These are phyloP conservation scores for Penicillium canariense DNA, from an alignment of 495 filamentous ascomycete species.

Conservation along the genomic window DNA sequence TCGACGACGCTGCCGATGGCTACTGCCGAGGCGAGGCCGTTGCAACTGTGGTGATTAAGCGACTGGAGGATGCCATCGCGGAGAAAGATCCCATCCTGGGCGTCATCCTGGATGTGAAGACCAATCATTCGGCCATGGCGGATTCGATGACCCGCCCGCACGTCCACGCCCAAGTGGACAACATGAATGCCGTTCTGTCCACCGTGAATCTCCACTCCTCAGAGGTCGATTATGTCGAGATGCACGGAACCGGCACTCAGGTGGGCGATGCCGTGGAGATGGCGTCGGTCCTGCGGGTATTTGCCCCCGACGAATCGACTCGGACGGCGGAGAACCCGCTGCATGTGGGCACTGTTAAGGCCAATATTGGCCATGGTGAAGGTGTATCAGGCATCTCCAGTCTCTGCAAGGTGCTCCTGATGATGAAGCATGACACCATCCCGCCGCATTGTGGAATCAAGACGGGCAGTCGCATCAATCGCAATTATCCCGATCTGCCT, in stretches of 20 bases:
- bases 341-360: slow-evolving; percentile 47
- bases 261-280: slow-evolving; percentile 35
- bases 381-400: slow-evolving; percentile 45
- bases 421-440: slow-evolving; percentile 46
- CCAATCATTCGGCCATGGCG: slow-evolving; percentile 42
- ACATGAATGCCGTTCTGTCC: too few species aligned
- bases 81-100: slow-evolving; percentile 44
- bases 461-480: slow-evolving; percentile 39
- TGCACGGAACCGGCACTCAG: slow-evolving; percentile 47
- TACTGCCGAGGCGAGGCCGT: slow-evolving; percentile 67
- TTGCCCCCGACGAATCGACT: slow-evolving; percentile 10
- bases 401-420: slow-evolving; percentile 46
- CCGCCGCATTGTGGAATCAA: slow-evolving; percentile 45
- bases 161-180: too few species aligned
- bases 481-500: slow-evolving; percentile 23
- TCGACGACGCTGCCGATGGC: slow-evolving; percentile 69
- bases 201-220: slow-evolving; percentile 43
- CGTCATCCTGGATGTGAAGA: slow-evolving; percentile 32
- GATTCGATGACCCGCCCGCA: slow-evolving; percentile 43
- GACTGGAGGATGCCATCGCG: slow-evolving; percentile 41
- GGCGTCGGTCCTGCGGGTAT: slow-evolving; percentile 24
- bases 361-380: slow-evolving; percentile 52
- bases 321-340: background rate
- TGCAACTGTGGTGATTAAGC: slow-evolving; percentile 41
- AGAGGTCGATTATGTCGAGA: slow-evolving; percentile 52